Evolutionary conservation across 2,329 filamentous ascomycete species (phyloP).

Genomic region (Leptographium lundbergii): DNA sequence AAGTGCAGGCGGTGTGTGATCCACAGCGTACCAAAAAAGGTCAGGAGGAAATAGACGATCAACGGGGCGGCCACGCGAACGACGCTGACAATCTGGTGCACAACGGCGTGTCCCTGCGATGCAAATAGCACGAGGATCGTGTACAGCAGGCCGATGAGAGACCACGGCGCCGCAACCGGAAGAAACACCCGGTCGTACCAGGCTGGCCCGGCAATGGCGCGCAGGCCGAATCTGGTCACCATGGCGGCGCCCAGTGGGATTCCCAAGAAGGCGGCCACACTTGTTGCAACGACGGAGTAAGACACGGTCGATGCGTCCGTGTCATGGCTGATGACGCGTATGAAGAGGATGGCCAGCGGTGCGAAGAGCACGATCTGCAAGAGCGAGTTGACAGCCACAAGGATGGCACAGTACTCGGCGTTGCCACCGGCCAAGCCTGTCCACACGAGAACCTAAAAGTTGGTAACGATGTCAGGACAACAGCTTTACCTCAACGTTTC

Average conservation of each 20-base stretch:
- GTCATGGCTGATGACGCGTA: conserved; percentile 50
- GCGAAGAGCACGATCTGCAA: conserved; percentile 64
- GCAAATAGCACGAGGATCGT: conserved; percentile 81
- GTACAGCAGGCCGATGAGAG: conserved; percentile 71
- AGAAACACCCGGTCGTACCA: conserved; percentile 62
- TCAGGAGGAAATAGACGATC: conserved; percentile 64
- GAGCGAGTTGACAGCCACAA: conserved; percentile 63
- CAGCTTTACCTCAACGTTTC: no score
- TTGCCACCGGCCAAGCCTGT: conserved; percentile 59
- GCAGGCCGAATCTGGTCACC: conserved; percentile 55
- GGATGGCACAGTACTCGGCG: conserved; percentile 68
- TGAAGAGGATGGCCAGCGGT: conserved; percentile 55
- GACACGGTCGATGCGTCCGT: conserved; percentile 24
- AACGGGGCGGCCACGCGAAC: conserved; percentile 70
- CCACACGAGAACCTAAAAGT: conserved; percentile 49
- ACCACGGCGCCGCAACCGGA: conserved; percentile 57
- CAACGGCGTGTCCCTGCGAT: conserved; percentile 63
- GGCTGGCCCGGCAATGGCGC: conserved; percentile 35
- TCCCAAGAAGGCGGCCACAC: conserved; percentile 73
- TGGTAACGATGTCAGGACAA: neutral
- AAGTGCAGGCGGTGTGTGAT: conserved; percentile 56
- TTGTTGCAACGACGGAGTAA: conserved; percentile 61
- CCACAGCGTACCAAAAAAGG: conserved; percentile 59
- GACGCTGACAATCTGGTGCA: conserved; percentile 74
- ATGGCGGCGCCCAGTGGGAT: conserved; percentile 73